Base-by-base conservation (phyloP, 139 green algal genomes). In the Chlorella sp. region DNA sequence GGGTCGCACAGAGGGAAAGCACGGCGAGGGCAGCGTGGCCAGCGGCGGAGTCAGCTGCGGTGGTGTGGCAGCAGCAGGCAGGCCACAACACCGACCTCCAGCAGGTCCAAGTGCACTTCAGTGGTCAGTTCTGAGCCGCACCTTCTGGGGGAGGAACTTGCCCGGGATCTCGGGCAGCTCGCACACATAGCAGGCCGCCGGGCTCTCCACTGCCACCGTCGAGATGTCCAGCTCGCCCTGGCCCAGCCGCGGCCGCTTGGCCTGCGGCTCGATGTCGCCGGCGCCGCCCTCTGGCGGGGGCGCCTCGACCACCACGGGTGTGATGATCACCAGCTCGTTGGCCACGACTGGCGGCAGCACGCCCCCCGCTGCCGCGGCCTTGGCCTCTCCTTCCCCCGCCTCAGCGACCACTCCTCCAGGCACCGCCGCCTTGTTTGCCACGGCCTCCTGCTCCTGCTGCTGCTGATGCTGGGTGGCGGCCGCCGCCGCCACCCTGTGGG, bases 121-220 rank as follows among this genome's bases (percentile, higher is more conserved):
- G n/a, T n/a, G n/a, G n/a, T n/a, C n/a, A n/a, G n/a, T n/a, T n/a
- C n/a, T n/a, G n/a, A n/a, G 11, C 41, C 62, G 7, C 45, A 81
- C 76, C 58, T 91, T 92, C 48, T 93, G 68, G 0, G 89, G 87
- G 60, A 94, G 73, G 69, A 99, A 98, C 81, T 97, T 97, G 74
- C 95, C 95, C 8, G 90, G 87, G 21, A 91, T 86, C 29, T 77
- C 82, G 0, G 88, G 67, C 62, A 98, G 77, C 77, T 94, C 75
- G 60, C 87, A 91, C 2, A 93, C 59, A 76, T 97, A 98, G 74
- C 78, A 90, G 9, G 69, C 73, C 8, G 77, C 83, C 2, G 83
- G 63, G 0, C 62, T 64, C 40, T 86, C 41, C 53, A 69, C 38
- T 3, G 50, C 51, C 27, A 68, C 42, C 6, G 67, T 61, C 23